Evolutionary conservation across 2,329 filamentous ascomycete genomes (phyloP).

Genomic region (Verruconis gallopava): DNA sequence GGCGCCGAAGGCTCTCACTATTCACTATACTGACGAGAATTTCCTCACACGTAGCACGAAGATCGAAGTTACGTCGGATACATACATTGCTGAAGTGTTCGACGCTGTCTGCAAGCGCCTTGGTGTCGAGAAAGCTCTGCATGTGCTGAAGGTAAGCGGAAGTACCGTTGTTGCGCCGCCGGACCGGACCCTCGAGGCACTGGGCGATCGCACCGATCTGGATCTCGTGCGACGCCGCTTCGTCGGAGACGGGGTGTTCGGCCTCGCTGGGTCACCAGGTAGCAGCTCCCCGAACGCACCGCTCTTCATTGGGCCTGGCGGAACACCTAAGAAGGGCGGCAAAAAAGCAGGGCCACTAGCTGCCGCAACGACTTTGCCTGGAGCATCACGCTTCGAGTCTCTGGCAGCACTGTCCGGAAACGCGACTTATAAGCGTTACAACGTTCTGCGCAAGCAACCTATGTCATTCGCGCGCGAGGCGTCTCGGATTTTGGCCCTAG

Average conservation of each 20-base stretch:
- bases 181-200: slow-evolving; percentile 66
- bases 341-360: slow-evolving; percentile 39
- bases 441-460: slow-evolving; percentile 68
- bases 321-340: slow-evolving; percentile 32
- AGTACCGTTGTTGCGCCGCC: slow-evolving; percentile 63
- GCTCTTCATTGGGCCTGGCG: slow-evolving; percentile 42
- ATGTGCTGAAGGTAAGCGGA: slow-evolving; percentile 64
- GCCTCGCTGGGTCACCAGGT: slow-evolving; percentile 57
- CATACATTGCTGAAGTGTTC: slow-evolving; percentile 69
- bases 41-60: slow-evolving; percentile 59
- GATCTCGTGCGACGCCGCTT: slow-evolving; percentile 66
- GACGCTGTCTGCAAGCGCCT: slow-evolving; percentile 66
- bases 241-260: slow-evolving; percentile 58
- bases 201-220: slow-evolving; percentile 61
- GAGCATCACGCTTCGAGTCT: slow-evolving; percentile 42
- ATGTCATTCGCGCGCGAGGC: slow-evolving; percentile 68
- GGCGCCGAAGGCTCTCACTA: slow-evolving; percentile 55
- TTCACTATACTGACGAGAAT: slow-evolving; percentile 59
- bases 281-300: slow-evolving; percentile 57
- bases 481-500: slow-evolving; percentile 64
- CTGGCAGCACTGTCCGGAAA: slow-evolving; percentile 34
- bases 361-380: slow-evolving; percentile 36
- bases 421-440: slow-evolving; percentile 56
- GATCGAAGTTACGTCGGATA: slow-evolving; percentile 67
- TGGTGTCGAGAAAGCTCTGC: slow-evolving; percentile 64